These are phyloP conservation scores for Trichoderma koningiopsis DNA, from an alignment of 2,329 filamentous ascomycete species.

Conservation along the genomic window DNA sequence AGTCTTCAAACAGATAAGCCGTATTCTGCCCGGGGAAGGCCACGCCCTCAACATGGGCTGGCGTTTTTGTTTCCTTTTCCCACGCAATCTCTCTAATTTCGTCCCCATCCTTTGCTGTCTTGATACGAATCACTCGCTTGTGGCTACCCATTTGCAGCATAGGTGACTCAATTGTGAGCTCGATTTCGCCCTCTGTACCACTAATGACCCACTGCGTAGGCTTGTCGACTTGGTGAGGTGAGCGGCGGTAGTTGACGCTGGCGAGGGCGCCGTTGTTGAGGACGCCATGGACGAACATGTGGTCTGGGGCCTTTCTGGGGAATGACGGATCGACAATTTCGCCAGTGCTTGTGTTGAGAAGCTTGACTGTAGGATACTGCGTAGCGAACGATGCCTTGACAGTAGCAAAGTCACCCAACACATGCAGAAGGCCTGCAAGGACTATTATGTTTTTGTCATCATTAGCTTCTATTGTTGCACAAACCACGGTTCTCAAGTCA, in stretches of 20 bases:
- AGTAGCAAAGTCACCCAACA: constrained; percentile 19
- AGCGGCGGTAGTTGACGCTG: constrained; percentile 35
- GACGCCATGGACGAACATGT: constrained; percentile 40
- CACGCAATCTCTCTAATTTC: constrained; percentile 29
- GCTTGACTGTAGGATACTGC: constrained; percentile 28
- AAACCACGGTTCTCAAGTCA: neutral
- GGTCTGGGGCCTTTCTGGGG: constrained; percentile 38
- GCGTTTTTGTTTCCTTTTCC: constrained; percentile 57
- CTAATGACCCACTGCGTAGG: constrained; percentile 41
- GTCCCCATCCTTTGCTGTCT: constrained; percentile 34
- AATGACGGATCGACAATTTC: constrained; percentile 31
- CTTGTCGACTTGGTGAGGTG: constrained; percentile 27
- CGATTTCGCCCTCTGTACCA: constrained; percentile 40
- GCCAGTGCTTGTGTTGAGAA: constrained; percentile 32
- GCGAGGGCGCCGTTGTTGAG: constrained; percentile 37
- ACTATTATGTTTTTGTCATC: neutral
- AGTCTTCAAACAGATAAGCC: constrained; percentile 22
- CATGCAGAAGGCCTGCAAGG: constrained; percentile 29
- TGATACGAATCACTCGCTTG: neutral
- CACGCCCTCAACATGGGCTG: constrained; percentile 85
- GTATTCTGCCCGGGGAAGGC: constrained; percentile 42
- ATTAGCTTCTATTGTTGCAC: neutral
- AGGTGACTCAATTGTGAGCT: constrained; percentile 36
- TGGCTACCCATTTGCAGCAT: constrained; percentile 35
- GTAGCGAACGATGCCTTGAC: constrained; percentile 34